Base-by-base conservation (phyloP, 148 eudicot species). In the Rheum nobile region DNA sequence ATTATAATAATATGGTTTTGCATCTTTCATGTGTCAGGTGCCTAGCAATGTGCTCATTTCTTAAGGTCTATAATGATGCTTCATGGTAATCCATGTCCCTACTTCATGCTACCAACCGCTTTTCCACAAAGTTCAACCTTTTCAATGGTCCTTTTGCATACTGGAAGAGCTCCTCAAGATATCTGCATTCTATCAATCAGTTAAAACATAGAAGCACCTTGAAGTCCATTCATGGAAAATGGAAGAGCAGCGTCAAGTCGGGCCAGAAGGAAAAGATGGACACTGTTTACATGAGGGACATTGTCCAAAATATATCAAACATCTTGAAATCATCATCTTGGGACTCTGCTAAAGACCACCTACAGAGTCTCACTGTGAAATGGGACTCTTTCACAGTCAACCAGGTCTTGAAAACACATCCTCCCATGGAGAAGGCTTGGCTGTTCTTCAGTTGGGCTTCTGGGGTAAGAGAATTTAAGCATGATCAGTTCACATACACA, bases 371-470 rank as follows among this genome's bases (percentile, higher is more conserved):
- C 24, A 43, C 74, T 7, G 22, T 90, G 41, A 88, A 80, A 82
- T 92, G 97, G 97, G 97, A 92, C 77, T 92, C 97, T 48, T 92
- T 78, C 77, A 92, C 84, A 9, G 84, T 90, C 73, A 92, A 80
- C 77, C 96, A 92, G 85, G 91, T 92, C 46, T 85, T 92, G 67
- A 92, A 92, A 81, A 80, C 96, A 32, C 97, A 92, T 75, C 97
- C 96, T 7, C 97, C 97, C 4, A 85, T 92, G 91, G 92, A 92
- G 69, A 92, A 84, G 78, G 91, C 97, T 7, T 92, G 96, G 93
- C 75, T 90, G 79, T 90, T 92, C 82, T 92, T 92, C 78, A 90
- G 83, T 72, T 92, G 97, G 97, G 81, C 88, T 16, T 85, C 89
- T 19, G 35, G 73, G 75, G 70, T 80, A 22, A 84, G 79, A 75